These are phyloP conservation scores for Fusarium chaquense DNA, from an alignment of 2,329 filamentous ascomycete species.

Conservation along the genomic window DNA sequence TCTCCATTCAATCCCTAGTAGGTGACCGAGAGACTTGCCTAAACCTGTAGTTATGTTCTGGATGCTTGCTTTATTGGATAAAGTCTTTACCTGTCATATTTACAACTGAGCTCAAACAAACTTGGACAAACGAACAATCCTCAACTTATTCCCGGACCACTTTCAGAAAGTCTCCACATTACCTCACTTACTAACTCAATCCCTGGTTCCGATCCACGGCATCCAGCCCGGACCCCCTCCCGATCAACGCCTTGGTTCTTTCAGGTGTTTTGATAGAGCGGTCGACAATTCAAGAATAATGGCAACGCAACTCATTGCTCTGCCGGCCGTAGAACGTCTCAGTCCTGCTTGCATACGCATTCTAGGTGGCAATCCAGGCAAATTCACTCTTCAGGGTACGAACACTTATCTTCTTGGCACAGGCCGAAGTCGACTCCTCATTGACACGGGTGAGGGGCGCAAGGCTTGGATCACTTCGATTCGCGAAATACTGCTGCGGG, in stretches of 20 bases:
- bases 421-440: slow-evolving; percentile 78
- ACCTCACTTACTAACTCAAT: slow-evolving; percentile 11
- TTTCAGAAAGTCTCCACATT: slow-evolving; percentile 1
- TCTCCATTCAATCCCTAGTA: slow-evolving; percentile 1
- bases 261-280: neutral
- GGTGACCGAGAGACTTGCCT: slow-evolving; percentile 24
- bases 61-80: neutral
- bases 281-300: slow-evolving; percentile 55
- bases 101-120: neutral
- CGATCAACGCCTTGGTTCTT: slow-evolving; percentile 4
- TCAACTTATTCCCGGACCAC: neutral
- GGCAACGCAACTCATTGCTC: slow-evolving; percentile 70
- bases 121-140: neutral
- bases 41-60: neutral
- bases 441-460: slow-evolving; percentile 90
- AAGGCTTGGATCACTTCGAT: slow-evolving; percentile 78
- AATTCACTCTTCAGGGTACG: slow-evolving; percentile 81
- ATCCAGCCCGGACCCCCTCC: slow-evolving; percentile 34
- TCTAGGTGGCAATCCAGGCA: slow-evolving; percentile 90
- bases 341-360: slow-evolving; percentile 85
- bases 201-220: slow-evolving; percentile 28
- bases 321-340: slow-evolving; percentile 82
- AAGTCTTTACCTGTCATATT: neutral
- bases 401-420: slow-evolving; percentile 95
- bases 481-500: slow-evolving; percentile 71